Base-by-base conservation (phyloP, 371 early-diverging fungal genomes). In the Apophysomyces variabilis region DNA sequence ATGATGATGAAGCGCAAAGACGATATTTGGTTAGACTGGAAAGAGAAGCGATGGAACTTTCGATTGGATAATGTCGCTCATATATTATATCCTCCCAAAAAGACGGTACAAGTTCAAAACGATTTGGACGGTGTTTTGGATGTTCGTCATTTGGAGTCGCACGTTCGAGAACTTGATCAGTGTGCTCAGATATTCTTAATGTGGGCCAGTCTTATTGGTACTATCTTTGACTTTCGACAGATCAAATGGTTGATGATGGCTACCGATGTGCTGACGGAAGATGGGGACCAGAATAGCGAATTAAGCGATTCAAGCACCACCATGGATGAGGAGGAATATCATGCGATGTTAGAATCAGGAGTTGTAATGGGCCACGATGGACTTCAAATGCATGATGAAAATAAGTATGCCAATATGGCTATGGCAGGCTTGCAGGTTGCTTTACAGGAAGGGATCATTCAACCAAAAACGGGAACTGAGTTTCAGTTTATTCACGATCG, bases 11-110 rank as follows among this genome's bases (percentile, higher is more conserved):
- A 76, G 62, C 60, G 79, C n/a, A 76, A 70, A 44, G 72, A 68
- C 13, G 77, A 74, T 37, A 78, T 81, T n/a, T 81, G 77, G 74
- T 72, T 81, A 43, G 73, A 81, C 41, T 81, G 82, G 82, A 68
- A 68, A 13, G 72, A 71, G 8, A 81, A 78, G 12, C 65, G 70
- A 18, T 81, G 82, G 82, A 74, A 75, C 36, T 81, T 70, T 67
- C 65, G 79, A 44, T 60, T 79, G 7, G 79, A 77, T 43, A 73
- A 78, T 35, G 66, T 70, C 8, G 71, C 66, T 6, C 66, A 72
- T 8, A 61, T 71, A 4, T 60, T 76, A 38, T 65, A 69, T 16
- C 66, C 64, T 35, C 67, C 62, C 26, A 59, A 44, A 18, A 44
- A 8, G 41, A 12, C 32, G 38, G 39, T 18, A 11, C 56, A 26